Evolutionary conservation across 139 green algal genomes (phyloP), one percentile per base, ranked within the genome.

Genomic region (Edaphochlamys debaryana): DNA sequence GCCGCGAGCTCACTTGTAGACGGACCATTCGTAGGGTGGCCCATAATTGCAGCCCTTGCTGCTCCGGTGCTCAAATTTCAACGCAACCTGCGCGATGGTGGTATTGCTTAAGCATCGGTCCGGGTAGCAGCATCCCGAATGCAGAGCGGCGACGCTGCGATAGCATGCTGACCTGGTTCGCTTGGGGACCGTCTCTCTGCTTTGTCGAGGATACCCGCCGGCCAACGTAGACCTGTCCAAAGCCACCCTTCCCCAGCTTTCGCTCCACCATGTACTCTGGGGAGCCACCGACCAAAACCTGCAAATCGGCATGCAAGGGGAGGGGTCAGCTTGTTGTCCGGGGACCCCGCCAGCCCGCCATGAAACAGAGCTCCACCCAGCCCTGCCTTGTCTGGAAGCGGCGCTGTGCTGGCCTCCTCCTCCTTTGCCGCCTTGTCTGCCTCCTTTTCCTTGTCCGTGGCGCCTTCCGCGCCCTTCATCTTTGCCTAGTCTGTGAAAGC

Each of bases 41-140:
- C 97, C 97, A 91, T 98, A 99, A 83, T 98, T 98, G 89, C 97
- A 99, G 40, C 97, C 97, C 86, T 99, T 99, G 85, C 94, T 98
- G 79, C 83, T 98, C 37, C 96, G 81, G 86, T 99, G 97, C 91
- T 99, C 97, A 86, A 99, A 97, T 86, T 99, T 99, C 0, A 99
- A 89, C 0, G 97, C 97, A 22, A 99, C 92, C 92, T 98, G 90
- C 75, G 20, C 13, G 8, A 36, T 37, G 38, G 13, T 29, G 48
- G 2, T n/a, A n/a, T n/a, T n/a, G n/a, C n/a, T n/a, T n/a, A n/a
- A n/a, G 32, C 29, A 69, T 20, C 74, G 22, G 34, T n/a, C 56
- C 45, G 29, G n/a, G n/a, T 38, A 38, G n/a, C n/a, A 69, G 32
- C 62, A 40, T 23, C 29, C 62, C 19, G 54, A 63, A 40, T 13